Evolutionary conservation across 2,329 filamentous ascomycete genomes (phyloP), one percentile per base, ranked within the genome.

Genomic region (Diaporthe citri): DNA sequence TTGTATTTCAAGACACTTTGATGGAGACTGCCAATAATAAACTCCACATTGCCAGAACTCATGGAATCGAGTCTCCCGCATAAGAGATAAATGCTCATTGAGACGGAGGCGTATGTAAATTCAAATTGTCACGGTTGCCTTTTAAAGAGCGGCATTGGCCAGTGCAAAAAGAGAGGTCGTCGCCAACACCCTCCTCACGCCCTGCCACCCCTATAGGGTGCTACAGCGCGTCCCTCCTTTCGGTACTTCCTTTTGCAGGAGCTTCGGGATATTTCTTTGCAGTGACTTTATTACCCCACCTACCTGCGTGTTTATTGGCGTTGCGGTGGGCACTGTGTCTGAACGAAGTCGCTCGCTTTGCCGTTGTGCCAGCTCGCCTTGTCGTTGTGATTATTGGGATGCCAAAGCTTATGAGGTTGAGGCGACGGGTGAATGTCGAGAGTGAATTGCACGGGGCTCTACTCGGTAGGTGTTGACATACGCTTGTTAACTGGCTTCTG

Each of bases 181-280:
- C 43, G 17, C 12, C 28, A 4, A 52, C 31, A 34, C 31, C 62
- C 20, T 51, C 62, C 41, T 52, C 62, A 67, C 62, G 64, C 31
- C 22, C 31, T 67, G 64, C 46, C 64, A 52, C 31, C 64, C 31
- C 46, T 20, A 67, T 39, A 20, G 25, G 31, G 64, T 67, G 46
- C 64, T 52, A 55, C 46, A 67, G 46, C 64, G 64, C 46, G 31
- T 67, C 62, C 46, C 22, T 51, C 62, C 62, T 67, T 67, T 67
- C 62, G 46, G 62, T 39, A 20, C 10, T 25, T n/a, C 62, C 46
- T 67, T 67, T 67, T 67, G 4, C n/a, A 67, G 62, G 46, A 25
- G 22, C 31, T 52, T 52, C 43, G 46, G 62, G 62, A 67, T 67
- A 52, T 52, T 52, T 67, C 5, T 67, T 67, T 67, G 46, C 46